phyloP scores from a whole-genome alignment of 2,329 filamentous ascomycete genomes.

The Arthrocladium fulminans region DNA sequence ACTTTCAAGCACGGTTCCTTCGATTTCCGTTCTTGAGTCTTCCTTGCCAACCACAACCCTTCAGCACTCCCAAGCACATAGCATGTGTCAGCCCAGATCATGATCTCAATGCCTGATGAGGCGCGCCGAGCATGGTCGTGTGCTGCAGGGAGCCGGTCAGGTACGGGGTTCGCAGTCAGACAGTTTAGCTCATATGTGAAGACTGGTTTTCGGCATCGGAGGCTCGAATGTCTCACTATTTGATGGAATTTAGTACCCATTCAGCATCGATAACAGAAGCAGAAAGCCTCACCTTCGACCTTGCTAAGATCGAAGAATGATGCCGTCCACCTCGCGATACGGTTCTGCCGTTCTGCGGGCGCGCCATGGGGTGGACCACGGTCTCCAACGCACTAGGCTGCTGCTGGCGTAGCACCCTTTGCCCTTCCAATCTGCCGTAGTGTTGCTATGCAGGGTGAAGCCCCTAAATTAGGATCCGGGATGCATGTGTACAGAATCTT shows the following conservation, averaged over 20 bases:
- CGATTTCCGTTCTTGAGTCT: constrained; percentile 10
- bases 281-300: neutral
- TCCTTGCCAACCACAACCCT: constrained; percentile 2
- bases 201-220: constrained; percentile 4
- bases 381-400: too few relatives aligned
- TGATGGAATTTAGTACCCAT: neutral
- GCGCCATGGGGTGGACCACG: neutral
- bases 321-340: neutral
- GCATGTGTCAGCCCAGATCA: neutral
- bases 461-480: too few relatives aligned
- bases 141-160: constrained; percentile 6
- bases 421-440: too few relatives aligned
- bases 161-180: neutral
- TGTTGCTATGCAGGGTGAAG: too few relatives aligned
- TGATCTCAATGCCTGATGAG: neutral
- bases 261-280: neutral
- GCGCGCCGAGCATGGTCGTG: neutral
- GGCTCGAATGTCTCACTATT: neutral
- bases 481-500: too few relatives aligned
- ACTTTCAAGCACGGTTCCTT: constrained; percentile 3
- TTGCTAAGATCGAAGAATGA: neutral
- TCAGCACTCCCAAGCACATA: neutral
- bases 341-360: neutral
- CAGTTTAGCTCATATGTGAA: constrained; percentile 4
- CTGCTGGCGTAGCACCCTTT: too few relatives aligned